Base-by-base conservation (phyloP, 2,329 filamentous ascomycete species). In the Exutisphaerella laricina region DNA sequence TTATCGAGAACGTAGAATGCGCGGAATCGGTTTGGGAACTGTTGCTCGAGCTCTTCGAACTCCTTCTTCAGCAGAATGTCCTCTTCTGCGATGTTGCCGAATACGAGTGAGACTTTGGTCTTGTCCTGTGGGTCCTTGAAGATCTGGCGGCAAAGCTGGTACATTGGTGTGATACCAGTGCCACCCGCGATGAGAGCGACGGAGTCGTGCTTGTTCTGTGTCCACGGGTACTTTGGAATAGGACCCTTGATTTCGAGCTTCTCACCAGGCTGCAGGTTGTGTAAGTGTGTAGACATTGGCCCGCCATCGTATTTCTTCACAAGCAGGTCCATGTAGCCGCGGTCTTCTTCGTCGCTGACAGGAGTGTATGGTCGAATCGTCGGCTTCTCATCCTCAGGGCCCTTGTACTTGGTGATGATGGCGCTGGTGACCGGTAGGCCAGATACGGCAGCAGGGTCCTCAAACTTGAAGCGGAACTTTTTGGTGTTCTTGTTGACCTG, bases 111-210 rank as follows among this genome's bases (percentile, higher is more conserved):
- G 30, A 98, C 88, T 75, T 95, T 94, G 58, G 92, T 98, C 79
- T 92, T 89, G 73, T 98, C 92, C 31, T 86, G 79, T 48, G 90
- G 88, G 78, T 96, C 94, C 70, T 84, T 87, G 81, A 97, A 94
- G 71, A 98, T 95, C 62, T 82, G 78, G 50, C 87, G 87, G 53
- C 80, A 75, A 33, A 98, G 81, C 75, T 98, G 92, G 76, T 86
- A 97, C 90, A 97, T 96, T 56, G 92, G 92, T 8, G 92, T 92
- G 67, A 98, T 94, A 49, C 92, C 92, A 5, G 92, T 96, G 53
- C 92, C 92, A 58, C 92, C 92, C n/a, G 90, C 88, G 51, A 98
- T 78, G 54, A 90, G 74, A 28, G 79, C 83, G 58, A 94, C 80
- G 73, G 97, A 88, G 48, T 86, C 52, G 73, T 96, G 89, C 79